phyloP scores from a whole-genome alignment of 192 early-diverging fungal genomes.

The Coemansia sp. region DNA sequence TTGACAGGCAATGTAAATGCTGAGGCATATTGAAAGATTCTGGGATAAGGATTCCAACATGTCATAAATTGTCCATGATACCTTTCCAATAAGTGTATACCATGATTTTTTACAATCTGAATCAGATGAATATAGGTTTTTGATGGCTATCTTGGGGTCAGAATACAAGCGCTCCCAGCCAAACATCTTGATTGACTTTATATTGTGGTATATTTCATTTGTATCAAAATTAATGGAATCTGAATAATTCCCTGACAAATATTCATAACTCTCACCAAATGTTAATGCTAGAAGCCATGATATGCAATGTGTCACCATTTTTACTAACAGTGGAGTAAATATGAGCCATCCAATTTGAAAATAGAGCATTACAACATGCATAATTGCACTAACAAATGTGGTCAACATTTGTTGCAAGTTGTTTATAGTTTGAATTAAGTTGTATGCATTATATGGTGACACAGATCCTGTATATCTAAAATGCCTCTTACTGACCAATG shows the following conservation, averaged over 20 bases:
- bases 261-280: background rate
- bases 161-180: no score
- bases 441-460: background rate
- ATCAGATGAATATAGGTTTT: background rate
- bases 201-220: background rate
- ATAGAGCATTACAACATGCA: background rate
- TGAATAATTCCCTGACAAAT: background rate
- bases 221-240: background rate
- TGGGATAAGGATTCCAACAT: background rate
- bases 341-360: background rate
- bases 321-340: background rate
- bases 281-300: background rate
- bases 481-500: constrained; percentile 4
- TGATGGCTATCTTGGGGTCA: background rate
- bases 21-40: background rate
- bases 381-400: background rate
- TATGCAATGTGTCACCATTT: background rate
- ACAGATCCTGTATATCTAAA: background rate
- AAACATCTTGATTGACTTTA: no score
- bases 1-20: background rate
- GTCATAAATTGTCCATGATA: background rate
- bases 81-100: background rate
- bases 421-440: background rate
- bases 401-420: background rate
- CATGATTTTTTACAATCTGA: background rate